Evolutionary conservation across 495 filamentous ascomycete species (phyloP).

Genomic region (Aspergillus asperescens): DNA sequence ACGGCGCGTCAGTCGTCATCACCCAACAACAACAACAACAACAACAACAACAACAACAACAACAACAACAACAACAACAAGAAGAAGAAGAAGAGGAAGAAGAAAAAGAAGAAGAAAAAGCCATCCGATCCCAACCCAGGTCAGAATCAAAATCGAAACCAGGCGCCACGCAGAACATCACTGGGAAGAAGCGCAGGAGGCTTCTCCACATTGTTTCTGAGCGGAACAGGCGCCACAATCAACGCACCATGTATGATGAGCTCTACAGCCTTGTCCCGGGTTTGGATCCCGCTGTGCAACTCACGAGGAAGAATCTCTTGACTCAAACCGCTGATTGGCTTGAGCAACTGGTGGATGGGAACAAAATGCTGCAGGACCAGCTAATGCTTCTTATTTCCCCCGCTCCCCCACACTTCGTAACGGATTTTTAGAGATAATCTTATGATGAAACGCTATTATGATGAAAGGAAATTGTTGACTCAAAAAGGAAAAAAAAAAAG

Average conservation of each 20-base stretch:
- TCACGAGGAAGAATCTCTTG: not conserved
- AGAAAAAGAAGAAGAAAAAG: too few species aligned
- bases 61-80: too few species aligned
- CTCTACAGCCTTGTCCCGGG: not conserved
- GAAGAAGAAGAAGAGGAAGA: too few species aligned
- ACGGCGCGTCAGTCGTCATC: not conserved
- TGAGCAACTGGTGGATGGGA: not conserved
- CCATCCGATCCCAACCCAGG: too few species aligned
- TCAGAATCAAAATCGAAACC: too few species aligned
- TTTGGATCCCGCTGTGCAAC: not conserved
- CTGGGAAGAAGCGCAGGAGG: not conserved
- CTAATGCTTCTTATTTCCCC: not conserved
- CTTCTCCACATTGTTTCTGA: not conserved
- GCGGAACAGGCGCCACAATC: not conserved
- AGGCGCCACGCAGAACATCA: not conserved
- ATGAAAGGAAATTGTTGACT: too few species aligned
- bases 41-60: too few species aligned
- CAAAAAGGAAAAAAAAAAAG: too few species aligned
- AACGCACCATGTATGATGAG: not conserved
- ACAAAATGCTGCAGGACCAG: not conserved
- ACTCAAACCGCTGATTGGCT: not conserved
- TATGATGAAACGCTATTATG: too few species aligned
- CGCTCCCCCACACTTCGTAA: too few species aligned
- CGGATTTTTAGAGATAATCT: too few species aligned
- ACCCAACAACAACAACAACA: too few species aligned